phyloP scores from a whole-genome alignment of 1,139 yeast genomes.

The Geotrichum reessii region DNA sequence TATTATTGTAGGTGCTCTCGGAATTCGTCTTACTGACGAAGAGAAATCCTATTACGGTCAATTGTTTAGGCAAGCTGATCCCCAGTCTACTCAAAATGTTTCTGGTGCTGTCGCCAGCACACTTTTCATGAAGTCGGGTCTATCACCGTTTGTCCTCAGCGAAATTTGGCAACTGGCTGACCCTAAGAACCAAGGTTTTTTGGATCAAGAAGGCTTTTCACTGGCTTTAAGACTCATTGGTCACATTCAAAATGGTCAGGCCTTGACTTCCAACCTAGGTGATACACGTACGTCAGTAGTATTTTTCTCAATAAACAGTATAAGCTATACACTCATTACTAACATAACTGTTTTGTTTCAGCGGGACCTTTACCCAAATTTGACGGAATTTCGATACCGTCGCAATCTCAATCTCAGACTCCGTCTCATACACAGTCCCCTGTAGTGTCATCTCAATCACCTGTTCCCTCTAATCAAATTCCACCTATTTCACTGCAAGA shows the following conservation, averaged over 20 bases:
- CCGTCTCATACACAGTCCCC: not conserved
- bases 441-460: slow-evolving; percentile 2
- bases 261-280: slow-evolving; percentile 47
- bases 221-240: slow-evolving; percentile 86
- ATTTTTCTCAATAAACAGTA: not conserved
- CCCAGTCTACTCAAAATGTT: slow-evolving; percentile 70
- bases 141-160: slow-evolving; percentile 71
- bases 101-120: slow-evolving; percentile 85
- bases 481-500: slow-evolving; percentile 4
- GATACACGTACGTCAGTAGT: slow-evolving; percentile 33
- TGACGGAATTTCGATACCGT: slow-evolving; percentile 25
- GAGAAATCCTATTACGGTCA: slow-evolving; percentile 7
- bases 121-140: slow-evolving; percentile 77
- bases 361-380: slow-evolving; percentile 48
- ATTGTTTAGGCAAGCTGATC: slow-evolving; percentile 72
- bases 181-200: slow-evolving; percentile 72
- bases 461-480: not conserved
- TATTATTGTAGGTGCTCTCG: not conserved
- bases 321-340: not conserved
- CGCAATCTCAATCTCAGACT: not conserved
- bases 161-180: slow-evolving; percentile 95
- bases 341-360: slow-evolving; percentile 16
- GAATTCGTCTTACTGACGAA: slow-evolving; percentile 1
- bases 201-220: slow-evolving; percentile 75
- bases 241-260: slow-evolving; percentile 71